Percentiles rank a stretch among this genome's conserved stretches.
phyloP scores from a whole-genome alignment of 805 yeast species.

The Naumovozyma baii region DNA sequence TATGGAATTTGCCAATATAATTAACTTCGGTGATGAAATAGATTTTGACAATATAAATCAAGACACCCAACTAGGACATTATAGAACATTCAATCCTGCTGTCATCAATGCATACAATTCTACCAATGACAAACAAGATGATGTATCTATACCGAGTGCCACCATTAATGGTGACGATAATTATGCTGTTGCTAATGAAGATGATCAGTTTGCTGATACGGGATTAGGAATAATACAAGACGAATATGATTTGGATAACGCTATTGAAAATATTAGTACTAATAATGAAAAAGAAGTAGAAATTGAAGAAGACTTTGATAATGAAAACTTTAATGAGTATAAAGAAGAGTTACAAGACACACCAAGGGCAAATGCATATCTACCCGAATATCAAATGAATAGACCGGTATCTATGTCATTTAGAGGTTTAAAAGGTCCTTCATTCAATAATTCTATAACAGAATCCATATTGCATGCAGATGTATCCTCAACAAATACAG shows the following conservation, averaged over 20 bases:
- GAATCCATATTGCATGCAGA: constrained; percentile 5
- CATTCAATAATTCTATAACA: constrained; percentile 34
- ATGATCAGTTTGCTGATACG: not conserved
- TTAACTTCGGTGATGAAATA: constrained; percentile 38
- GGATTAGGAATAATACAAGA: not conserved
- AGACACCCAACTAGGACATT: constrained; percentile 2
- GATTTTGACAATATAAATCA: constrained; percentile 28
- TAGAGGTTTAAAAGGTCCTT: constrained; percentile 53
- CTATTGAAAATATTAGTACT: not conserved
- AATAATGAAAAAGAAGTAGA: not conserved
- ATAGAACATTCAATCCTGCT: constrained; percentile 4
- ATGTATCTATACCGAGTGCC: too few species aligned
- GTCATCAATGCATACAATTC: not conserved
- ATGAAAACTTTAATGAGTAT: constrained; percentile 22
- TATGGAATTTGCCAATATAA: constrained; percentile 37
- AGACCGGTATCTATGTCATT: constrained; percentile 44
- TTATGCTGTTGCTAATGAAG: not conserved
- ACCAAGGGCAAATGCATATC: constrained; percentile 5
- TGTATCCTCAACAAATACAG: not conserved
- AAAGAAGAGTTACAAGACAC: not conserved
- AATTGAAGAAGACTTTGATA: constrained; percentile 15
- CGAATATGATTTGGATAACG: not conserved
- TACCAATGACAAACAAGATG: not conserved
- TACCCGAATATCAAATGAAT: constrained; percentile 13
- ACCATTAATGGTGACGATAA: too few species aligned